Evolutionary conservation across 345 rosid species (phyloP), one percentile per base, ranked within the genome.

Genomic region (Arabidopsis suecica): DNA sequence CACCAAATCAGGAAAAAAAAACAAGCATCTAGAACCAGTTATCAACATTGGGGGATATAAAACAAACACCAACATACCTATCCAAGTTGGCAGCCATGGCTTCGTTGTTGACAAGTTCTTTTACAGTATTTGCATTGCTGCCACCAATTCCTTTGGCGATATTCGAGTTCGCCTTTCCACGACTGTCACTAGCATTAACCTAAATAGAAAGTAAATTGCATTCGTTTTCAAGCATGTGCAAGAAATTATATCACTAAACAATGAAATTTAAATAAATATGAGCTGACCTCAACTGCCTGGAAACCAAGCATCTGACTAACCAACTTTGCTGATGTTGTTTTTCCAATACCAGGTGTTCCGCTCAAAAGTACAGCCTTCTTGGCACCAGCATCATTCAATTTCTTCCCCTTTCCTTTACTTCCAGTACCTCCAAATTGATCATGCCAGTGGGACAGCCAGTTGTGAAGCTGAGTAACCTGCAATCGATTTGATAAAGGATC

Each of bases 161-260:
- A 65, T 87, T 87, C 55, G 88, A 57, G 75, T 89, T 88, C 30
- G 99, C 97, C 84, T 95, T 95, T 73, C 99, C 99, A 40, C 99
- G 96, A 79, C 84, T 90, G 75, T 95, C 99, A 89, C 99, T 95
- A 66, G 97, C 99, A 84, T 93, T 93, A 55, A 93, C 97, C 98
- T 93, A 70, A 49, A 72, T 20, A 71, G 3, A 72, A 67, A 44
- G 50, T 34, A 32, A 18, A 64, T 32, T 6, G 16, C 48, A 59
- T 45, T 68, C n/a, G 32, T 28, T 49, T 65, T 10, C 41, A 44
- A 53, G 33, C 57, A 74, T 72, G 64, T 28, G 28, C 61, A 69
- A 36, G 73, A 64, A 20, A 78, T 61, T 72, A 50, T 16, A 49
- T 59, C 41, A 50, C 18, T 49, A 51, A 10, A 48, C 36, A 61